A percentile compares a stretch with the other conserved stretches of the same genome.
Evolutionary conservation across 768 basidiomycete species (phyloP).

Genomic region (Xerocomellus amylosporus): DNA sequence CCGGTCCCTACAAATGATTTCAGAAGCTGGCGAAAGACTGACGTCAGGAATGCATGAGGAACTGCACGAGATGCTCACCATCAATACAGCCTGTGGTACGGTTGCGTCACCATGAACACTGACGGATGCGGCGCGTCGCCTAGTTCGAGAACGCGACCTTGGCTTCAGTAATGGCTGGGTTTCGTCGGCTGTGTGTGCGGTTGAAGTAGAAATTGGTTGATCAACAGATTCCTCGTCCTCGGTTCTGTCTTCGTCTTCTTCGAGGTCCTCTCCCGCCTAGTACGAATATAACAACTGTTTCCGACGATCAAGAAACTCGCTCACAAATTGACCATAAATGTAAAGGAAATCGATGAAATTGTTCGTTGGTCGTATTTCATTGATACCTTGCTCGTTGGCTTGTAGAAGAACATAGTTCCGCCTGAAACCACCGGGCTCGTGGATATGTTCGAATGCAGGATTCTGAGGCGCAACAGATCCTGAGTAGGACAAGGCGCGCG

Average conservation of each 20-base stretch:
- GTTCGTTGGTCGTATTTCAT: constrained; percentile 62
- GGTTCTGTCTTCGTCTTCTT: constrained; percentile 74
- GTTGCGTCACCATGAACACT: constrained; percentile 81
- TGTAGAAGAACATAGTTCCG: constrained; percentile 79
- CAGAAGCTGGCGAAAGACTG: constrained; percentile 54
- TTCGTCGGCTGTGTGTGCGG: constrained; percentile 36
- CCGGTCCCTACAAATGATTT: constrained; percentile 97
- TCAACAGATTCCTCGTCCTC: constrained; percentile 53
- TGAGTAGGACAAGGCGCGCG: constrained; percentile 69
- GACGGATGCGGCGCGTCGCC: constrained; percentile 53
- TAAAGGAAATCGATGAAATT: constrained; percentile 95
- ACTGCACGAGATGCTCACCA: constrained; percentile 51
- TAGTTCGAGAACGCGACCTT: constrained; percentile 51
- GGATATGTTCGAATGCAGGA: constrained; percentile 88
- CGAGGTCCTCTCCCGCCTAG: constrained; percentile 88
- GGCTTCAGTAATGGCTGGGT: constrained; percentile 53
- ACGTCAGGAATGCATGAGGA: neutral
- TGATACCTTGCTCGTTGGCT: constrained; percentile 62
- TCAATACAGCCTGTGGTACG: constrained; percentile 86
- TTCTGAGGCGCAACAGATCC: constrained; percentile 52
- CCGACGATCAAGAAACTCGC: constrained; percentile 30
- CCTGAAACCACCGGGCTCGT: constrained; percentile 93
- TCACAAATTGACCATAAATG: constrained; percentile 93
- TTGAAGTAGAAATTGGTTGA: constrained; percentile 16
- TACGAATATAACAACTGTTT: constrained; percentile 2